Evolutionary conservation across 2,329 filamentous ascomycete species (phyloP).

Genomic region (Fusarium foetens): DNA sequence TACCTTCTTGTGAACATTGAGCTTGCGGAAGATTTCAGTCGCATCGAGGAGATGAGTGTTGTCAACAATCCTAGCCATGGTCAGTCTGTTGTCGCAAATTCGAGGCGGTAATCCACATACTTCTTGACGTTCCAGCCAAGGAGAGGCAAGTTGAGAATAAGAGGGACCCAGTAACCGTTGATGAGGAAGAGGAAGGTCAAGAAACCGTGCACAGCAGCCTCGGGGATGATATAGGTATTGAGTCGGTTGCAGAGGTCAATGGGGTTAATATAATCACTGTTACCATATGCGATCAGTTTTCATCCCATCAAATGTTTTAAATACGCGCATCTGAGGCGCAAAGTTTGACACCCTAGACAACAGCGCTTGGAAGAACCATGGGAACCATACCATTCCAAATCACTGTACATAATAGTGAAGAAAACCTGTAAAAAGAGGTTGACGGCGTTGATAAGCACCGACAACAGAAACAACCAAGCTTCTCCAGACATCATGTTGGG

Average conservation of each 20-base stretch:
- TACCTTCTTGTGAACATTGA: constrained; percentile 99
- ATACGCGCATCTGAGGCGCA: constrained; percentile 31
- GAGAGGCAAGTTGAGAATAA: constrained; percentile 91
- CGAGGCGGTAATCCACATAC: constrained; percentile 65
- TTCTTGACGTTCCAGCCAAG: constrained; percentile 97
- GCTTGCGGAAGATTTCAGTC: constrained; percentile 98
- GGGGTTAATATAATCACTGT: constrained; percentile 98
- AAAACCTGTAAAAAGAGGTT: constrained; percentile 99
- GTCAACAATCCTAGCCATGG: constrained; percentile 80
- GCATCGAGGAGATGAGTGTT: constrained; percentile 97
- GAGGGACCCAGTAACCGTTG: constrained; percentile 97
- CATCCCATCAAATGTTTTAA: background rate
- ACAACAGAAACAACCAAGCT: constrained; percentile 97
- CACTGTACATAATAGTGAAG: constrained; percentile 99
- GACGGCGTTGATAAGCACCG: constrained; percentile 99
- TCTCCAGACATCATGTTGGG: constrained; percentile 83
- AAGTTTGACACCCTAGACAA: constrained; percentile 20
- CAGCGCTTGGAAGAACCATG: constrained; percentile 8
- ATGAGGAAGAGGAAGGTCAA: constrained; percentile 95
- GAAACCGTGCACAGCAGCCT: constrained; percentile 97
- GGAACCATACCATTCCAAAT: constrained; percentile 90
- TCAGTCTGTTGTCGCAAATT: constrained; percentile 32
- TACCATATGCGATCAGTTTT: constrained; percentile 31
- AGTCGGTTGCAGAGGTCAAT: constrained; percentile 99
- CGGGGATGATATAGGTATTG: constrained; percentile 99